phyloP scores from a whole-genome alignment of 345 rosid genomes.

The Eucalyptus marginata region DNA sequence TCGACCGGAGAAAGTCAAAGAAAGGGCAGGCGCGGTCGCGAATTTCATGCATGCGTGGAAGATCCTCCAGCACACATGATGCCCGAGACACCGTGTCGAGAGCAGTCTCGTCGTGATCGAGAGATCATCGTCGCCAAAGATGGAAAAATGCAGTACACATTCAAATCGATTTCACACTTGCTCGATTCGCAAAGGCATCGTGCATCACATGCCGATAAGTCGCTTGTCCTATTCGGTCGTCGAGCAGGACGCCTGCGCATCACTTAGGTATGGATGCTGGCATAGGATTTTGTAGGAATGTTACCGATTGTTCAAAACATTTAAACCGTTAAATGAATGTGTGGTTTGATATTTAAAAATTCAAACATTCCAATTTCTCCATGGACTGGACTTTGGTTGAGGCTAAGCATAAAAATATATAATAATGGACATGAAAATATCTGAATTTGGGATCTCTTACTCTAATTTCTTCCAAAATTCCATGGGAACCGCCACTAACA shows the following conservation, averaged over 20 bases:
- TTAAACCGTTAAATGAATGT: fast-evolving
- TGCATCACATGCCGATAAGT: fast-evolving
- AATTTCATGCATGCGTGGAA: background rate
- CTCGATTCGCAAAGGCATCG: background rate
- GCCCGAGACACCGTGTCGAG: background rate
- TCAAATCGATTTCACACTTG: background rate
- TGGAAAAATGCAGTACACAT: background rate
- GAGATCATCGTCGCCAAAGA: background rate
- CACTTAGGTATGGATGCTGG: background rate
- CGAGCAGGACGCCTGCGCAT: fast-evolving
- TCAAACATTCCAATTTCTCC: background rate
- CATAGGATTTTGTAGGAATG: background rate
- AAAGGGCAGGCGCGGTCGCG: background rate
- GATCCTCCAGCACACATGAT: background rate
- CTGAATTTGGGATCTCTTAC: background rate
- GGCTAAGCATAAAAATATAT: fast-evolving
- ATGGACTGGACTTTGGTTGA: fast-evolving
- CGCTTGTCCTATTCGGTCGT: background rate
- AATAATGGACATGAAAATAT: background rate
- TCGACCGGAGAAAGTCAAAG: background rate
- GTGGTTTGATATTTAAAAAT: background rate
- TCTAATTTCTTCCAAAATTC: background rate
- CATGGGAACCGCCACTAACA: fast-evolving
- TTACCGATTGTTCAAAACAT: fast-evolving
- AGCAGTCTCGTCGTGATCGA: background rate